Evolutionary conservation across 441 rosid genomes (phyloP), one percentile per base, ranked within the genome.

Genomic region (Bocquillonia castaneifolia): DNA sequence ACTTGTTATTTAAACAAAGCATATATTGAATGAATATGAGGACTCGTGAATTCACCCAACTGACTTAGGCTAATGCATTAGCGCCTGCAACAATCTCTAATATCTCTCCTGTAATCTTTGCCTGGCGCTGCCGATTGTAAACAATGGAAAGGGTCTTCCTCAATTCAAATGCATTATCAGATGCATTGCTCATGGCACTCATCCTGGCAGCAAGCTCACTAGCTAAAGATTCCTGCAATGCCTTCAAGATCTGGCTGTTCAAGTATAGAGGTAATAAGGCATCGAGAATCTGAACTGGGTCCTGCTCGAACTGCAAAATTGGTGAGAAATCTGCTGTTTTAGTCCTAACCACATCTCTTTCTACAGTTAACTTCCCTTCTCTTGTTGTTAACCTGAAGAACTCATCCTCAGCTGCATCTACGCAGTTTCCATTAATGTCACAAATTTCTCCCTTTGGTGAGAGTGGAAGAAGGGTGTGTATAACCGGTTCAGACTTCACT

Each of bases 11-110:
- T 28, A 67, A 72, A 61, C 63, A 72, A 63, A 67, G n/a, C 75
- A 74, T 66, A 69, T 75, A 10, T 62, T 57, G 66, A 70, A 79
- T 74, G 72, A 77, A 67, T 60, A 56, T 53, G 64, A 44, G 57
- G 64, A 28, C 28, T 75, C 64, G 67, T 60, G 76, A 69, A 50
- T 73, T 62, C 68, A 65, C 73, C 66, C 59, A 62, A 57, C 15
- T 42, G 48, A 25, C 42, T 59, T 81, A 85, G 68, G 0, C 73
- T 73, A 84, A 68, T 56, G 96, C 96, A 71, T 85, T 69, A 50
- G 96, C 97, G 67, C 99, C 99, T 20, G 96, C 93, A 68, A 91
- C 92, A 79, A 93, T 89, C 78, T 91, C 97, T 86, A 93, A 76
- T 59, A 93, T 86, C 79, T 93, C 97, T 52, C 95, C 99, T 0